phyloP scores from a whole-genome alignment of 202 grass and related monocot genomes.

The Alloteropsis angusta region DNA sequence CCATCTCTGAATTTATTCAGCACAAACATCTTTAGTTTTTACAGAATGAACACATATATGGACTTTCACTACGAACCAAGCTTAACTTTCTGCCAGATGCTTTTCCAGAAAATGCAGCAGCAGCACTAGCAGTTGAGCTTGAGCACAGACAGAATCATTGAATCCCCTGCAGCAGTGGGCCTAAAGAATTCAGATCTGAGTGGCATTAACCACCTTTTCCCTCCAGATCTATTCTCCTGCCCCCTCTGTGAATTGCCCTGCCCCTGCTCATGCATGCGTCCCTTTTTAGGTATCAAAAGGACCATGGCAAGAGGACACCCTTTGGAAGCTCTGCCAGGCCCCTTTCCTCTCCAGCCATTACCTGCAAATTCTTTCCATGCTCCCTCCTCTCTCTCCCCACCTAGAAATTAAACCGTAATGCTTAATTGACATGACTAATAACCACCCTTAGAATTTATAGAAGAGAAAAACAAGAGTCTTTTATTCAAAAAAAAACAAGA shows the following conservation, averaged over 20 bases:
- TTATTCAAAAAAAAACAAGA: background rate
- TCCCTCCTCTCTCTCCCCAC: background rate
- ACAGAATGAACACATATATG: background rate
- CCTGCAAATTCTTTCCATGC: background rate
- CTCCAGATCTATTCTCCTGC: constrained; percentile 30
- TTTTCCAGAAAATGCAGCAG: constrained; percentile 21
- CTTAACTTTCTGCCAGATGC: constrained; percentile 24
- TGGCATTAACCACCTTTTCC: constrained; percentile 23
- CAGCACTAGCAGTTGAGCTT: constrained; percentile 1
- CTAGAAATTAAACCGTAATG: background rate
- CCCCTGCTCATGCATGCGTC: constrained; percentile 21
- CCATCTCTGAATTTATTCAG: background rate
- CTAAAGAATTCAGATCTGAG: constrained; percentile 31
- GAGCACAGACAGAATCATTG: constrained; percentile 38
- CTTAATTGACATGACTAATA: background rate
- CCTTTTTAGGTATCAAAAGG: constrained; percentile 33
- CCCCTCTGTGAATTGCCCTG: constrained; percentile 2
- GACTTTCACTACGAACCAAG: background rate
- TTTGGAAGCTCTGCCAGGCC: constrained; percentile 21
- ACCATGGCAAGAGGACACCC: constrained; percentile 25
- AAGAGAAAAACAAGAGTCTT: background rate
- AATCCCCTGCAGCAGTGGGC: constrained; percentile 19
- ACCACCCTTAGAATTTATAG: background rate
- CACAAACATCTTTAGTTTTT: background rate
- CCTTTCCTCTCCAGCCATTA: constrained; percentile 27